A percentile compares a stretch with the other conserved stretches of the same genome.
Conservation (phyloP, 345 rosid genomes). For the Euphorbia tirucalli region DNA sequence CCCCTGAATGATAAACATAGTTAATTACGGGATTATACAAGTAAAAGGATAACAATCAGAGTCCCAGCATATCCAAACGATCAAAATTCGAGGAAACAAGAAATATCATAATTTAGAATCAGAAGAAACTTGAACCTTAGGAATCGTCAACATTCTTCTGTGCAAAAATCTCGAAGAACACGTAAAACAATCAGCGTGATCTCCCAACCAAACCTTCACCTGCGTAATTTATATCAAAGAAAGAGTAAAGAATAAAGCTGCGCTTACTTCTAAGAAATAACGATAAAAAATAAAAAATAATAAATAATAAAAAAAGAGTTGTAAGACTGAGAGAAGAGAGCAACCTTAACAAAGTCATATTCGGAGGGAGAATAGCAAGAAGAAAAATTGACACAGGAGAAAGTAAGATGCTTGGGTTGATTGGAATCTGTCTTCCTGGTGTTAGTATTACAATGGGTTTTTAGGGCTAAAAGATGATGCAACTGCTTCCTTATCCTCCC, state of each 20-base stretch:
- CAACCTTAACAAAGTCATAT: slow-evolving; percentile 81
- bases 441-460: neutral
- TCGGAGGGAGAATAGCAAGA: slow-evolving; percentile 72
- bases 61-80: too few relatives aligned
- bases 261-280: neutral
- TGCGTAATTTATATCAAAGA: slow-evolving; percentile 17
- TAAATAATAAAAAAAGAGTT: too few relatives aligned
- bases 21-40: too few relatives aligned
- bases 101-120: too few relatives aligned
- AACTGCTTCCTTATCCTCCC: slow-evolving; percentile 32
- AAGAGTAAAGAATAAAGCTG: too few relatives aligned
- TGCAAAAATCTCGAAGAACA: slow-evolving; percentile 88
- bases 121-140: slow-evolving; percentile 53
- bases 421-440: slow-evolving; percentile 28
- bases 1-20: neutral
- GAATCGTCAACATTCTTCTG: slow-evolving; percentile 92
- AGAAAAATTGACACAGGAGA: slow-evolving; percentile 45
- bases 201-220: slow-evolving; percentile 98
- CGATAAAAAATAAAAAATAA: too few relatives aligned
- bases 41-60: too few relatives aligned
- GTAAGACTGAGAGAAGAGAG: neutral
- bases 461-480: slow-evolving; percentile 16
- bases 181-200: slow-evolving; percentile 89
- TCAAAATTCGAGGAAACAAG: too few relatives aligned
- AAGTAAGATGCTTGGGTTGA: slow-evolving; percentile 25